Base-by-base conservation (phyloP, 2,329 filamentous ascomycete species). In the Elsinoe arachidis region DNA sequence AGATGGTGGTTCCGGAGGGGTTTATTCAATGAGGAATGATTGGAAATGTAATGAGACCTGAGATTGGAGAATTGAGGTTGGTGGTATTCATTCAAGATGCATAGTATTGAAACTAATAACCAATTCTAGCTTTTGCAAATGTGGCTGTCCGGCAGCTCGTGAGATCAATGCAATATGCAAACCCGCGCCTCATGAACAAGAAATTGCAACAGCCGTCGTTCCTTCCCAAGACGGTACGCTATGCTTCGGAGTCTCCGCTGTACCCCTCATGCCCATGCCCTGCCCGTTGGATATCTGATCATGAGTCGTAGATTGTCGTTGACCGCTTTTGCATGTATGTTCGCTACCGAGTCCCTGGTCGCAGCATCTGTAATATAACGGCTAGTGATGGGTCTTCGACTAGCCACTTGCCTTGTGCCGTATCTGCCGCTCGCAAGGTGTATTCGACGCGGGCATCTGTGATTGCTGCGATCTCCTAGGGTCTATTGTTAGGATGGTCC, bases 401-500 rank as follows among this genome's bases (percentile, higher is more conserved):
- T 44, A 84, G 71, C 81, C 82, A 85, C 70, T 83, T 82, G 38
- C 80, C 78, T 61, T 80, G 79, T 41, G 77, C 71, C 43, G 72
- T 64, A 64, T 85, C 82, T 39, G 79, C 76, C 23, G 74, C 71
- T 60, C 78, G 76, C 15, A 85, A 74, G 30, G 79, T 78, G 57
- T 76, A 73, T 54, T 81, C 73, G 49, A 84, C 78, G 61, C 79
- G 72, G 46, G 76, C 72, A 62, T 85, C 80, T 12, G 81, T 83
- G 60, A 84, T 75, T 23, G 74, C 73, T 12, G 74, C 71, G 44
- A 84, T 70, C 66, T 85, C 82, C 78, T 85, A n/a, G 64, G 53
- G 49, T 37, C 3, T 30, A 15, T 34, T n/a, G 26, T 47, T 35
- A 44, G 57, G 23, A 46, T 37, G 11, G 41, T 53, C 55, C 55